Base-by-base conservation (phyloP, 768 basidiomycete genomes). In the Rhizopogon vesiculosus region DNA sequence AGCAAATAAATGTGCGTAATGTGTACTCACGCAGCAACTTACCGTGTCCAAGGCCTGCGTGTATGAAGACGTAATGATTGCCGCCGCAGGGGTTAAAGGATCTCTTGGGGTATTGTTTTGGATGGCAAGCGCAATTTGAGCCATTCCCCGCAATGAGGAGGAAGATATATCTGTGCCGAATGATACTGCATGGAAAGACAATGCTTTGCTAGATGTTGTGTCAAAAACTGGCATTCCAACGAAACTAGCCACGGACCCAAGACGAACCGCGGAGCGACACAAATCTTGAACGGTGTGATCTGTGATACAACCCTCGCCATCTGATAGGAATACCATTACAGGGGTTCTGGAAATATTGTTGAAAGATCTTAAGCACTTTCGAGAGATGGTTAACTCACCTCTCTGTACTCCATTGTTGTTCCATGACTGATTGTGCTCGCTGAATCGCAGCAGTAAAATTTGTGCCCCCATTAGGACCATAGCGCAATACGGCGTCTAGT, bases 171-270 rank as follows among this genome's bases (percentile, higher is more conserved):
- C 60, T 1, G 68, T 66, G 4, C 81, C 84, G 42, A 86, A 85
- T 0, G 79, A 75, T n/a, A 86, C 78, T 0, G 83, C 64, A 45
- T 85, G 84, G 61, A 85, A 80, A 0, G 83, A 82, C 1, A 83
- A 67, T 0, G 82, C 67, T 68, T 80, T 80, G 12, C 84, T 85
- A 29, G 42, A 19, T 19, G 42, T 25, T 3, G 22, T 42, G 16
- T 57, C 9, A 16, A 49, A 22, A 3, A 2, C 59, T 39, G 56
- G 49, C 19, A 42, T 9, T 5, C 0, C n/a, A 35, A 2, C 10
- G 1, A n/a, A 5, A n/a, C 5, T n/a, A 2, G 16, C 15, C 2
- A 6, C 63, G 33, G 56, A 81, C 81, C 83, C 81, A 5, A 72
- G 75, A 19, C 69, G 66, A n/a, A 78, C 57, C 0, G 82, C 74